A percentile compares a stretch with the other conserved stretches of the same genome.
Conservation (phyloP, 2,329 filamentous ascomycete genomes). For the Parasarocladium wereldwijsianum region DNA sequence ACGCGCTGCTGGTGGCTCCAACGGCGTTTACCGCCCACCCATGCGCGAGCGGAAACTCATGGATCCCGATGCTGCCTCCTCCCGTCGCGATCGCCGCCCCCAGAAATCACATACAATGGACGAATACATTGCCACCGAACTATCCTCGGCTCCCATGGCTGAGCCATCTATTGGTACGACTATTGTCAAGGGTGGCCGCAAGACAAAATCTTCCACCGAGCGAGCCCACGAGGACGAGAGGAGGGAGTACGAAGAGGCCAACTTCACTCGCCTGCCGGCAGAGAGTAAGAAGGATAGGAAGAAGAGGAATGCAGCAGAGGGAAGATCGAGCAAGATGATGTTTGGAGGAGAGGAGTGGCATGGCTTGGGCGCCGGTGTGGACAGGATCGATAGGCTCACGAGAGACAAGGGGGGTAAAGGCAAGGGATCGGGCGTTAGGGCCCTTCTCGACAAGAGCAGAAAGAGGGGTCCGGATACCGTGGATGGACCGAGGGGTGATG, state of each 20-base stretch:
- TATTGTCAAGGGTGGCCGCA: slow-evolving; percentile 64
- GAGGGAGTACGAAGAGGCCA: slow-evolving; percentile 77
- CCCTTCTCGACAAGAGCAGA: slow-evolving; percentile 67
- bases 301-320: slow-evolving; percentile 42
- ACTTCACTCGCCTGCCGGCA: slow-evolving; percentile 76
- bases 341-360: slow-evolving; percentile 90
- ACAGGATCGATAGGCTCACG: slow-evolving; percentile 75
- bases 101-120: slow-evolving; percentile 75
- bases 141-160: slow-evolving; percentile 67
- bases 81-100: slow-evolving; percentile 43
- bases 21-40: slow-evolving; percentile 78
- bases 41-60: slow-evolving; percentile 77
- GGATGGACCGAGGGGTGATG: slow-evolving; percentile 57
- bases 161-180: slow-evolving; percentile 88
- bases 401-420: slow-evolving; percentile 45
- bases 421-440: slow-evolving; percentile 37
- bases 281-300: slow-evolving; percentile 75
- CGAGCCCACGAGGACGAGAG: slow-evolving; percentile 66
- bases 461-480: slow-evolving; percentile 57
- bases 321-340: slow-evolving; percentile 42
- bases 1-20: slow-evolving; percentile 17
- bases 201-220: slow-evolving; percentile 63
- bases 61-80: slow-evolving; percentile 53
- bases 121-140: slow-evolving; percentile 77
- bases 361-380: slow-evolving; percentile 68